Evolutionary conservation across 495 filamentous ascomycete species (phyloP), one percentile per base, ranked within the genome.

Genomic region (Penicillium odoratum): DNA sequence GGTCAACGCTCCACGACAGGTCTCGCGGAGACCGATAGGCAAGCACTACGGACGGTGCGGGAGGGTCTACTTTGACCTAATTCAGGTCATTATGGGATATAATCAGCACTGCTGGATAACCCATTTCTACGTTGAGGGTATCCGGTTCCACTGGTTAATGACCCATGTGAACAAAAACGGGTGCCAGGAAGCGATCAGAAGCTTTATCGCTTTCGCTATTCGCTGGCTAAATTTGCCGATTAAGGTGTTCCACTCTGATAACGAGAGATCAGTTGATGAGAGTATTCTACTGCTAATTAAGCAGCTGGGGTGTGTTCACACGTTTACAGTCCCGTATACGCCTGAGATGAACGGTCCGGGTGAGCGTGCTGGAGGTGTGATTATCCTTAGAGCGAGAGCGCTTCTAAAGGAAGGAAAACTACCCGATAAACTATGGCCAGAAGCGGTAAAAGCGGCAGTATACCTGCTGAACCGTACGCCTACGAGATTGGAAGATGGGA

Each of bases 401-500:
- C 28, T 62, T 0, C 18, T 57, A 0, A 15, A 28, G 3, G 54
- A 57, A 16, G 49, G 44, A 5, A 45, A 60, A 11, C 25, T 63
- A 6, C 56, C 60, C 5, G 43, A n/a, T n/a, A n/a, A n/a, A n/a
- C n/a, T n/a, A n/a, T n/a, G n/a, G n/a, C n/a, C n/a, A n/a, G n/a
- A n/a, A 55, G 53, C 49, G 1, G 38, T 49, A 0, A 11, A 13
- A 7, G 49, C 56, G 10, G 55, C 51, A 1, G 44, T 44, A 4
- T 63, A 45, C 42, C 10, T 63, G 9, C 11, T 58, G 9, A 63
- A 63, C 15, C 25, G 60, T 5, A 55, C 40, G 11, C 60, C 51
- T 0, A 61, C 48, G n/a, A n/a, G n/a, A 3, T 25, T 33, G n/a
- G 21, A 25, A 3, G 43, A 57, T 10, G 40, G 43, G 3, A 16